Base-by-base conservation (phyloP, 2,329 filamentous ascomycete genomes). In the Ceratocystis albifundus region DNA sequence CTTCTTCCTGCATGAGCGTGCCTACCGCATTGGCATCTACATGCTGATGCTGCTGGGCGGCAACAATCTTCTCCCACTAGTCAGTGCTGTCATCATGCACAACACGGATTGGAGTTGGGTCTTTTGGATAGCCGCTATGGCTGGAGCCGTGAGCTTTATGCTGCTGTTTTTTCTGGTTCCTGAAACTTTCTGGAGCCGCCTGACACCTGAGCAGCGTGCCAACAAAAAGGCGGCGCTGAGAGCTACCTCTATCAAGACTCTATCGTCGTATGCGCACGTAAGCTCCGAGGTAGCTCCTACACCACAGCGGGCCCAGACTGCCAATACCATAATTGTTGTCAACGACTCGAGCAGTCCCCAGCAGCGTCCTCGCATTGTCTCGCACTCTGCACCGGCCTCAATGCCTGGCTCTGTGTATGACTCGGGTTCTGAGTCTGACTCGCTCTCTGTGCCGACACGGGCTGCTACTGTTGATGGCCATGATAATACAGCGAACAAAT, bases 151-250 rank as follows among this genome's bases (percentile, higher is more conserved):
- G 61, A 86, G 85, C 68, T 81, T 86, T 46, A 74, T 84, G 22
- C 77, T 96, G 2, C 80, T 97, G 0, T 96, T 96, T 74, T 80
- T 96, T 68, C 96, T 96, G 71, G 89, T 96, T 0, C 93, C 93
- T 0, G 93, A 97, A 76, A 96, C 91, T 0, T 96, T 96, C 70
- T 97, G 93, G 93, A 91, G 96, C 74, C 82, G 93, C 61, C 87
- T 57, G 53, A 30, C 88, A 1, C 91, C 92, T 1, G 67, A 75
- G 36, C 76, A 59, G 72, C 75, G 2, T 73, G 74, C 22, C 75
- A 75, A 50, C 70, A 74, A 2, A 73, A 73, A 5, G 77, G 74
- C 67, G 73, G 79, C 22, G 78, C 79, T 0, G 25, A 57, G 25
- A 30, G 53, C 53, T 28, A 76, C 75, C 65, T 75, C 83, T 64